Base-by-base conservation (phyloP, 108 stramenopile genomes). In the Nannochloropsis salina region DNA sequence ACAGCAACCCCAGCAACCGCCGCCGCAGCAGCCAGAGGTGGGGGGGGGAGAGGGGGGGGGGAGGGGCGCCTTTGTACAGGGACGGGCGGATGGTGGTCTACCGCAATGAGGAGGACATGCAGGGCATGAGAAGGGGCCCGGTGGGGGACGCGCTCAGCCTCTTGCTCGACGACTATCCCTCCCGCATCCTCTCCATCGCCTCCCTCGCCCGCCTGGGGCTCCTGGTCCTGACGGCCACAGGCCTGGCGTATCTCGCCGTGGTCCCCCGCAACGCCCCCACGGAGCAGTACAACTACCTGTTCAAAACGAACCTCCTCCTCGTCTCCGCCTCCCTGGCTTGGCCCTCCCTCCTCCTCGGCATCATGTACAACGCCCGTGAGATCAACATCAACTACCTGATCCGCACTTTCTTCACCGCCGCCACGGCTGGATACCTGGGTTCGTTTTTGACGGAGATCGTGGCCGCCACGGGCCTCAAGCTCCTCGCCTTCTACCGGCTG, bases 361-460 rank as follows among this genome's bases (percentile, higher is more conserved):
- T 74, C 61, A 74, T 74, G 61, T 74, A 74, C 61, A 74, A 74
- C n/a, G 61, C 61, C 6, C 15, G 61, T 15, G 61, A 74, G n/a
- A 74, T 74, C 61, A 74, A 74, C n/a, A 3, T 74, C 61, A 74
- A 74, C n/a, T n/a, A 74, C n/a, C n/a, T 74, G 61, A 74, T 74
- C n/a, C 61, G 8, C 20, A 74, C 61, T 2, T 74, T 74, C 61
- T 74, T 74, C n/a, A 74, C 61, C 20, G 61, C 61, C 20, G 61
- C 61, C 20, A 74, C 61, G 15, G 61, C 61, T 15, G 61, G 61
- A n/a, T 74, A 74, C 8, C 6, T 74, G 3, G 61, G 61, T 0
- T 15, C 8, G 2, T 74, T 74, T 74, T 3, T 74, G n/a, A n/a
- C 20, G 61, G 61, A 74, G 61, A 74, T 74, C n/a, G 61, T 74